Conservation (phyloP, 2,329 filamentous ascomycete genomes). For the Beauveria australis region DNA sequence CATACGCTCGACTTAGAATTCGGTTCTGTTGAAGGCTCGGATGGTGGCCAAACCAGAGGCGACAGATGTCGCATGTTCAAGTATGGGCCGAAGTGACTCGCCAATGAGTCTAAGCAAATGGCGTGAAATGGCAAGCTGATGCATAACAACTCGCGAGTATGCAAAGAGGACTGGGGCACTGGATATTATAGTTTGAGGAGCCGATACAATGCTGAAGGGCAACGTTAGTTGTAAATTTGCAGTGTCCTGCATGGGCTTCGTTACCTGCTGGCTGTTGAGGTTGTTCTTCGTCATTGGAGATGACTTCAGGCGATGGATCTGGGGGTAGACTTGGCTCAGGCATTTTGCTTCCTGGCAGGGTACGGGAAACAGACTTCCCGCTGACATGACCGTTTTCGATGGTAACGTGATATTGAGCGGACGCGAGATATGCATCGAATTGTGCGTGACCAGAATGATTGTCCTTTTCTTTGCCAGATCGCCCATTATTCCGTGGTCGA, state of each 20-base stretch:
- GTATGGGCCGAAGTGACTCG: not conserved
- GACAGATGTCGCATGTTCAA: conserved; percentile 1
- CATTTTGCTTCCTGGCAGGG: not conserved
- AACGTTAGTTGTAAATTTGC: not conserved
- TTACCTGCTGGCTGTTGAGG: not conserved
- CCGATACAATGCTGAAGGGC: not conserved
- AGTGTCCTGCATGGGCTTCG: not conserved
- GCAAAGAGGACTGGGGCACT: not conserved
- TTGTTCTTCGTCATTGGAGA: not conserved
- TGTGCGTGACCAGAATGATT: conserved; percentile 13
- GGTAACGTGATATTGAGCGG: conserved; percentile 9
- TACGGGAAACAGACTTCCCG: not conserved
- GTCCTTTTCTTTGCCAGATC: conserved; percentile 10
- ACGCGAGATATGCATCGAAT: not conserved
- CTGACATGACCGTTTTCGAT: not conserved
- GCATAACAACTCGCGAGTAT: not conserved
- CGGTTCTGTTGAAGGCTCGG: conserved; percentile 8
- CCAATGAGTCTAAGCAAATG: conserved; percentile 1
- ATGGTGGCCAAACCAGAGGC: conserved; percentile 9
- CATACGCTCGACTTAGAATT: conserved; percentile 3
- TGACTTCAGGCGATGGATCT: not conserved
- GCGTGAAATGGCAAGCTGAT: not conserved
- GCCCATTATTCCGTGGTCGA: not conserved
- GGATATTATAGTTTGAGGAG: not conserved
- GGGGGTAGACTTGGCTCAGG: not conserved